phyloP scores from a whole-genome alignment of 2,329 filamentous ascomycete species.

The Triangularia setosa region DNA sequence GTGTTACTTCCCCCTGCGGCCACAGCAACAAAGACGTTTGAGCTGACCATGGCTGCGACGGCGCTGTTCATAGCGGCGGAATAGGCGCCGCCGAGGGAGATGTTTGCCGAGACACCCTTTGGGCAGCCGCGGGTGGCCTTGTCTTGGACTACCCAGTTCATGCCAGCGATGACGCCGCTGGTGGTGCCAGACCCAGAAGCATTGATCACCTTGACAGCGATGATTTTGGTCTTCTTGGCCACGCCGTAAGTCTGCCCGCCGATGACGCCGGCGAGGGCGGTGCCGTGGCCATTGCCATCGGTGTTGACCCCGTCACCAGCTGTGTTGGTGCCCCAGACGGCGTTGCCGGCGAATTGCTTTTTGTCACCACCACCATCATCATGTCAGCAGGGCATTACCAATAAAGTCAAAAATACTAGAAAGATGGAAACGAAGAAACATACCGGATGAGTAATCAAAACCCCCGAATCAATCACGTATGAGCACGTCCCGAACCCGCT shows the following conservation, averaged over 20 bases:
- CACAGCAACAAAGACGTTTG: constrained; percentile 51
- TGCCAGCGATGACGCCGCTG: constrained; percentile 38
- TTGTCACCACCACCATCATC: neutral
- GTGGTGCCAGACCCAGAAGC: constrained; percentile 34
- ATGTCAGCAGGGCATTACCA: too few species aligned
- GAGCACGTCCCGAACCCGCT: constrained; percentile 31
- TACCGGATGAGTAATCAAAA: constrained; percentile 37
- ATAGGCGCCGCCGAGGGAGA: constrained; percentile 50
- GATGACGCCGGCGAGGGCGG: constrained; percentile 45
- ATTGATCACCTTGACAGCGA: constrained; percentile 44
- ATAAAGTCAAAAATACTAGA: neutral
- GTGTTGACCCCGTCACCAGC: constrained; percentile 32
- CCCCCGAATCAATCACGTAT: constrained; percentile 46
- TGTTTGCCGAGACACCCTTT: constrained; percentile 48
- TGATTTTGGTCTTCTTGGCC: constrained; percentile 41
- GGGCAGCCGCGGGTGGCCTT: constrained; percentile 35
- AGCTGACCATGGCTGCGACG: constrained; percentile 41
- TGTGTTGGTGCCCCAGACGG: constrained; percentile 38
- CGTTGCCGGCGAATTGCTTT: constrained; percentile 41
- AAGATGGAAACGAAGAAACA: constrained; percentile 1
- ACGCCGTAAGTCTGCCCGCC: constrained; percentile 41
- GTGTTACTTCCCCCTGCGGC: constrained; percentile 50
- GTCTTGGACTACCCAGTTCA: constrained; percentile 40
- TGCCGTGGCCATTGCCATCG: constrained; percentile 45
- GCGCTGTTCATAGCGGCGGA: constrained; percentile 48